Conservation (phyloP, 148 eudicot species). For the Chenopodium suecicum region DNA sequence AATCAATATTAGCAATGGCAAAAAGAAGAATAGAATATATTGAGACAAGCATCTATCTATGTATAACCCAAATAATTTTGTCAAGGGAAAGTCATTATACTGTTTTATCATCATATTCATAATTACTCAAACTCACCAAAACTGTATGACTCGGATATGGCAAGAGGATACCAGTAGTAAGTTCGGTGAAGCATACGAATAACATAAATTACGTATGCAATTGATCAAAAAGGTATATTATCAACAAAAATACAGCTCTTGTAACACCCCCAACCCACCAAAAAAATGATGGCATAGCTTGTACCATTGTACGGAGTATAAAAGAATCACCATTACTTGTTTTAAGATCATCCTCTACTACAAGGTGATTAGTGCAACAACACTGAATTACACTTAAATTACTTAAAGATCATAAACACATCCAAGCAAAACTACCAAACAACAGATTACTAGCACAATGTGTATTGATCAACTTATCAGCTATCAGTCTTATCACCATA, state of each 20-base stretch:
- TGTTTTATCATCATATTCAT: background rate
- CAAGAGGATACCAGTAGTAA: background rate
- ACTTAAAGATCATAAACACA: background rate
- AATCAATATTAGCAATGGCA: conserved; percentile 8
- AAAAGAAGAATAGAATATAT: conserved; percentile 2
- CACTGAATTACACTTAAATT: background rate
- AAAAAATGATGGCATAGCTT: too few species aligned
- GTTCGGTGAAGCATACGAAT: background rate
- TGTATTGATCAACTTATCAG: background rate
- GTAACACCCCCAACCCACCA: background rate
- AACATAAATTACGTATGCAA: background rate
- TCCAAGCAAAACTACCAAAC: background rate
- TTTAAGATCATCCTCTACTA: background rate
- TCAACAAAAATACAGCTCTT: too few species aligned
- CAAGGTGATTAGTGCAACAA: background rate
- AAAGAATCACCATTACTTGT: background rate
- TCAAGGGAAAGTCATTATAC: background rate
- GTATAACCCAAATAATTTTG: background rate
- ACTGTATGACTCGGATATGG: background rate
- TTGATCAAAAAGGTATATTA: background rate
- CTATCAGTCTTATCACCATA: background rate
- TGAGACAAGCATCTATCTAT: background rate
- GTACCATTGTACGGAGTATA: too few species aligned
- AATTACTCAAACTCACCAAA: background rate
- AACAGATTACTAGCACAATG: background rate